Conservation (phyloP, 2,329 filamentous ascomycete genomes). For the Xylariomycetidae sp. region DNA sequence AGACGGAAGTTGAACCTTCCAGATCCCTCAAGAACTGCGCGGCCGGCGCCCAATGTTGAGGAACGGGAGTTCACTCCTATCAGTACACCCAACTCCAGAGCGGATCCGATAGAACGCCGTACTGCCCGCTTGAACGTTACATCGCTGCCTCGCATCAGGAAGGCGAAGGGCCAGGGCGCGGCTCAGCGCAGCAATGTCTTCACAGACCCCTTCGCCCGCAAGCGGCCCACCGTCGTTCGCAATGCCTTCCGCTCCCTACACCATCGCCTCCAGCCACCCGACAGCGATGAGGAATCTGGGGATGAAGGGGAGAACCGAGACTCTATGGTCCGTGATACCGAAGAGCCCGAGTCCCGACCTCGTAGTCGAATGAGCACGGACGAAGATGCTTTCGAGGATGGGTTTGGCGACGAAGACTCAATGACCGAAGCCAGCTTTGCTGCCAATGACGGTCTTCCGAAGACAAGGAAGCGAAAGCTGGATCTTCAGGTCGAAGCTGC, state of each 20-base stretch:
- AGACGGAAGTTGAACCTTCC: constrained; percentile 63
- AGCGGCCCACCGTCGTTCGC: constrained; percentile 50
- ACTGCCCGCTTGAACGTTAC: constrained; percentile 54
- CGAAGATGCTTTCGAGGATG: constrained; percentile 48
- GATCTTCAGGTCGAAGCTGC: constrained; percentile 62
- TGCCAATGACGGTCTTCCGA: constrained; percentile 48
- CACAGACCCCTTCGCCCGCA: constrained; percentile 59
- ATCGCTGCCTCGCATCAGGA: constrained; percentile 69
- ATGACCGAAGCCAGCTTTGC: constrained; percentile 69
- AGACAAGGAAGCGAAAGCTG: constrained; percentile 67
- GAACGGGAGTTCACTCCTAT: constrained; percentile 56
- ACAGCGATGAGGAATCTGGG: constrained; percentile 73
- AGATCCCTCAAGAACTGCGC: constrained; percentile 28
- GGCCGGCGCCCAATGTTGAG: constrained; percentile 49
- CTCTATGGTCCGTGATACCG: constrained; percentile 67
- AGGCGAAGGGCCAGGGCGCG: constrained; percentile 51
- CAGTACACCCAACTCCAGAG: constrained; percentile 60
- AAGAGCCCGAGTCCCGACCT: constrained; percentile 77
- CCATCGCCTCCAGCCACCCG: constrained; percentile 66
- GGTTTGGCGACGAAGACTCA: constrained; percentile 54
- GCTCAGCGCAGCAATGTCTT: constrained; percentile 58
- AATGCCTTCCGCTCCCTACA: constrained; percentile 74
- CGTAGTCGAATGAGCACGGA: constrained; percentile 67
- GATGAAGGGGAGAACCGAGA: constrained; percentile 61
- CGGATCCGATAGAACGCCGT: constrained; percentile 55